Evolutionary conservation across 2,329 filamentous ascomycete genomes (phyloP), one percentile per base, ranked within the genome.

Genomic region (Penicillium sp.): DNA sequence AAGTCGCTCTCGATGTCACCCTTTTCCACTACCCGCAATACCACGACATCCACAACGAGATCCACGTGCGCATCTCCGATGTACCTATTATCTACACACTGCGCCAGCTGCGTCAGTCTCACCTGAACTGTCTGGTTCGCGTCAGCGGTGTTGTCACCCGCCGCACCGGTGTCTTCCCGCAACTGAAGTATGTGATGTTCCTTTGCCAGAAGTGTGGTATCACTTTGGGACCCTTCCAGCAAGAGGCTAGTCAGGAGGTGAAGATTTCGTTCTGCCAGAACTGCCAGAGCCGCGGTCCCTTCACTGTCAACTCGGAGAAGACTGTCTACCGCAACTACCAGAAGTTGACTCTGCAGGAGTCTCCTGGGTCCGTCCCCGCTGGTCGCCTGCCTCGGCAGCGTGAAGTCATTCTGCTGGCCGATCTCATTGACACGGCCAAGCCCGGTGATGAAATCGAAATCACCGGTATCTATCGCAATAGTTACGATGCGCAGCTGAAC

Each of bases 251-350:
- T 52, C 84, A 90, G 35, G 93, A 98, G 69, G 90, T 98, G 64
- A 95, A 91, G 72, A 88, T 98, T 59, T 88, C 87, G 0, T 98
- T 87, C 75, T 98, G 93, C 67, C 91, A 96, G 65, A 93, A 87
- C 66, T 98, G 93, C 71, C 91, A 97, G 71, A 94, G 89, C 31
- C 84, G 89, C 32, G 93, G 93, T 0, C 94, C 93, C 0, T 98
- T 98, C 65, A 95, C 85, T 0, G 76, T 98, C 56, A 97, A 97
- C 72, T 93, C 89, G 3, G 93, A 97, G 67, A 94, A 95, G 76
- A 98, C 93, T 0, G 87, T 98, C 13, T 98, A 98, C 73, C 86
- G 93, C 53, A 98, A 98, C 70, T 98, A 96, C 71, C 93, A 98
- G 69, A 98, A 96, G 66, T 77, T 98, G 59, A 98, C 93, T 0